Evolutionary conservation across 2,329 filamentous ascomycete species (phyloP).

Genomic region (Fusarium sp.): DNA sequence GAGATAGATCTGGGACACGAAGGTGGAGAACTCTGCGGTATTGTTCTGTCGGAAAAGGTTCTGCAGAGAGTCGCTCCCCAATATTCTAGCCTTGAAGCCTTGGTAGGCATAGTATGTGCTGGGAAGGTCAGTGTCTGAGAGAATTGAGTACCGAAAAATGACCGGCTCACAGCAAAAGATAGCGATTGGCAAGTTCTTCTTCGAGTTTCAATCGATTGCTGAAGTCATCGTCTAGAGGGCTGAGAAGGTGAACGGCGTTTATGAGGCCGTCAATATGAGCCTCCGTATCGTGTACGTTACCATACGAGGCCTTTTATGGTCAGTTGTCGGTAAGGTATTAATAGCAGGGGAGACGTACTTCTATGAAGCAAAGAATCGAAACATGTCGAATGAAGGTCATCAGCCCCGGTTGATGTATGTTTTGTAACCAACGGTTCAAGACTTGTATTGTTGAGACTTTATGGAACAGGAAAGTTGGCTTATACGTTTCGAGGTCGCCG

Average conservation of each 20-base stretch:
- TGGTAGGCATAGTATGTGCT: slow-evolving; percentile 33
- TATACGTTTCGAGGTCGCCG: slow-evolving; percentile 24
- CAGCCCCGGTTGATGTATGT: slow-evolving; percentile 3
- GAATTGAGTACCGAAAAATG: too few relatives aligned
- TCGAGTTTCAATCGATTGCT: background rate
- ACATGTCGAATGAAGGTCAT: slow-evolving; percentile 35
- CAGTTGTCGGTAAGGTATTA: accelerated
- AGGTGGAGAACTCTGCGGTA: slow-evolving; percentile 5
- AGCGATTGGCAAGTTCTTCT: slow-evolving; percentile 36
- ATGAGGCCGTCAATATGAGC: slow-evolving; percentile 34
- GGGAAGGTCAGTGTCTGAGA: background rate
- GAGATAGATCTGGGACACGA: slow-evolving; percentile 21
- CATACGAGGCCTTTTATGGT: slow-evolving; percentile 15
- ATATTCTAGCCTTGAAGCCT: slow-evolving; percentile 35
- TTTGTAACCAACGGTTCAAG: slow-evolving; percentile 29
- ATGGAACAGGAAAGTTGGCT: slow-evolving; percentile 34
- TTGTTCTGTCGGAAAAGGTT: slow-evolving; percentile 15
- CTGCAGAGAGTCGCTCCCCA: slow-evolving; percentile 11
- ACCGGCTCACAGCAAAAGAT: slow-evolving; percentile 26
- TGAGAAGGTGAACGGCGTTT: slow-evolving; percentile 26
- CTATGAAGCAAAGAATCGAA: slow-evolving; percentile 28
- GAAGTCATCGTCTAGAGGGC: slow-evolving; percentile 3
- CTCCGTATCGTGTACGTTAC: slow-evolving; percentile 29
- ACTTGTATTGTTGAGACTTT: slow-evolving; percentile 30
- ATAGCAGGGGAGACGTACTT: background rate